phyloP scores from a whole-genome alignment of 768 basidiomycete genomes.

The Pleurotus citrinopileatus region DNA sequence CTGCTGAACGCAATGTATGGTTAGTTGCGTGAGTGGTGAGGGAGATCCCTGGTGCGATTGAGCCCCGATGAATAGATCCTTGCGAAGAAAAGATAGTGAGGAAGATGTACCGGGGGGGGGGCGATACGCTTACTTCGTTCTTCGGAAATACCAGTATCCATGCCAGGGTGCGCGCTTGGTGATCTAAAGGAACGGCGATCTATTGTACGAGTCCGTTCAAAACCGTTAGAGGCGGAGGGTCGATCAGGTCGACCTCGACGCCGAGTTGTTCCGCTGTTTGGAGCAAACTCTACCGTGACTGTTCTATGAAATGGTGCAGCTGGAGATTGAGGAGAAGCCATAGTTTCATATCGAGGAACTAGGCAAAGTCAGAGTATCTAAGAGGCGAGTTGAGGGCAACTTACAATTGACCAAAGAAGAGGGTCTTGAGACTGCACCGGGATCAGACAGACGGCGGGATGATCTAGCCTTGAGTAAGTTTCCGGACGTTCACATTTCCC shows the following conservation, averaged over 20 bases:
- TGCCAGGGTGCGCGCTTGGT: constrained; percentile 9
- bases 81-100: neutral
- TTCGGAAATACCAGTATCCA: constrained; percentile 12
- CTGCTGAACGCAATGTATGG: constrained; percentile 18
- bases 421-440: constrained; percentile 30
- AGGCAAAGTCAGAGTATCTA: neutral
- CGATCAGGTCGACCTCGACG: constrained; percentile 21
- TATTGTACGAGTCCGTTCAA: neutral
- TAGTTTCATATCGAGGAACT: constrained; percentile 7
- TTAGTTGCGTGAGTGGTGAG: constrained; percentile 16
- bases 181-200: neutral
- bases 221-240: constrained; percentile 11
- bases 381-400: constrained; percentile 11
- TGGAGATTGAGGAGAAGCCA: constrained; percentile 3
- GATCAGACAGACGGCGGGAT: constrained; percentile 36
- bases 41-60: constrained; percentile 17
- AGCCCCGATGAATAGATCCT: constrained; percentile 20
- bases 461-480: constrained; percentile 11
- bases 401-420: constrained; percentile 29
- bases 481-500: neutral
- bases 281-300: constrained; percentile 53
- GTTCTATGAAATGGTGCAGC: constrained; percentile 23
- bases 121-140: constrained; percentile 16
- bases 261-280: constrained; percentile 19
- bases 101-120: neutral